phyloP scores from a whole-genome alignment of 495 filamentous ascomycete species.

The Oleoguttula mirabilis region DNA sequence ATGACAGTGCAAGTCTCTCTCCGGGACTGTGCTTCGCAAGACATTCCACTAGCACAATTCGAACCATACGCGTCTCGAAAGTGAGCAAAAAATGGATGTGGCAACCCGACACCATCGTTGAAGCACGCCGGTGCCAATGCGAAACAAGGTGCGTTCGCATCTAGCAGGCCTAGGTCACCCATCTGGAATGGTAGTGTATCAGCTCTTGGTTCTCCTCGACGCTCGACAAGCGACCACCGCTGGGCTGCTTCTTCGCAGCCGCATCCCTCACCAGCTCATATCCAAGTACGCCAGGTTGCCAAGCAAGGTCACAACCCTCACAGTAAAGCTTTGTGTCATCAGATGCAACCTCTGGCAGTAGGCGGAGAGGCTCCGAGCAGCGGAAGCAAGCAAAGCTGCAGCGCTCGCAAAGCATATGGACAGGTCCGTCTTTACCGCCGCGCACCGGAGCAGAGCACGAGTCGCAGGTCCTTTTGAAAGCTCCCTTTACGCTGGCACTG shows the following conservation, averaged over 20 bases:
- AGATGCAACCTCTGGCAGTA: neutral
- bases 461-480: conserved; percentile 7
- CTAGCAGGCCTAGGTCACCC: no score
- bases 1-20: no score
- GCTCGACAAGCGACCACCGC: no score
- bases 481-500: neutral
- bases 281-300: conserved; percentile 16
- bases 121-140: no score
- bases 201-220: conserved; percentile 1
- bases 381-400: conserved; percentile 21
- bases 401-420: conserved; percentile 9
- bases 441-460: conserved; percentile 7
- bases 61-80: no score
- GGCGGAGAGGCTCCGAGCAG: conserved; percentile 3
- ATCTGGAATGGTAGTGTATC: conserved; percentile 3
- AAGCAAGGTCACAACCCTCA: conserved; percentile 4
- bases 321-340: conserved; percentile 3
- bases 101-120: no score
- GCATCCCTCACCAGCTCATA: conserved; percentile 13
- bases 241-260: no score
- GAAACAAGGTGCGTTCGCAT: no score
- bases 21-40: no score
- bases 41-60: no score
- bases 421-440: neutral
- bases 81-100: no score